These are phyloP conservation scores for Leptoxyphium fumago DNA, from an alignment of 2,329 filamentous ascomycete genomes.

Conservation along the genomic window DNA sequence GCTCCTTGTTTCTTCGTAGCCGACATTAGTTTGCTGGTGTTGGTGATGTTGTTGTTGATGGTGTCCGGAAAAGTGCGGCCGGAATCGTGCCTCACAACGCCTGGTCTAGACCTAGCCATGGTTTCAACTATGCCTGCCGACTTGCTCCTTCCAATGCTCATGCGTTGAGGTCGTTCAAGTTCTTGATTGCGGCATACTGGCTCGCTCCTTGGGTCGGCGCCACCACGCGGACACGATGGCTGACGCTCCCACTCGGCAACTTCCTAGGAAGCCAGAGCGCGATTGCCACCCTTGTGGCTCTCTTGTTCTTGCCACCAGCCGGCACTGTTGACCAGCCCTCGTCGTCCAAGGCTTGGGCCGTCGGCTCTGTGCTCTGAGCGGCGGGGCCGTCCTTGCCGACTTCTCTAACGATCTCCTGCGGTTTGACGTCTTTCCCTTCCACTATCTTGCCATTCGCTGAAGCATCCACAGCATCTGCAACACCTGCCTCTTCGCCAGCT, in stretches of 20 bases:
- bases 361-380: constrained; percentile 22
- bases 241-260: neutral
- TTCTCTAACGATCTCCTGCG: constrained; percentile 38
- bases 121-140: no score
- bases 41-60: no score
- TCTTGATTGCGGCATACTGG: no score
- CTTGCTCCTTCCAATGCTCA: no score
- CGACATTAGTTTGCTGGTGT: no score
- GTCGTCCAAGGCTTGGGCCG: constrained; percentile 33
- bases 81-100: no score
- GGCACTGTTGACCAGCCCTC: constrained; percentile 41
- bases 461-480: constrained; percentile 28
- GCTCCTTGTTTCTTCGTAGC: no score
- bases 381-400: constrained; percentile 23
- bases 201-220: no score
- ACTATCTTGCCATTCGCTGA: constrained; percentile 36
- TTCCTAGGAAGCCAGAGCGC: constrained; percentile 8
- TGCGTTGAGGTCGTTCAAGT: no score
- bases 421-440: constrained; percentile 39
- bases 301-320: constrained; percentile 30
- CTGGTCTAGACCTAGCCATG: no score
- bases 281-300: constrained; percentile 10
- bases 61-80: no score
- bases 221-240: neutral
- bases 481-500: constrained; percentile 18